Conservation (phyloP, 208 protist species). For the Naegleria gruberi region DNA sequence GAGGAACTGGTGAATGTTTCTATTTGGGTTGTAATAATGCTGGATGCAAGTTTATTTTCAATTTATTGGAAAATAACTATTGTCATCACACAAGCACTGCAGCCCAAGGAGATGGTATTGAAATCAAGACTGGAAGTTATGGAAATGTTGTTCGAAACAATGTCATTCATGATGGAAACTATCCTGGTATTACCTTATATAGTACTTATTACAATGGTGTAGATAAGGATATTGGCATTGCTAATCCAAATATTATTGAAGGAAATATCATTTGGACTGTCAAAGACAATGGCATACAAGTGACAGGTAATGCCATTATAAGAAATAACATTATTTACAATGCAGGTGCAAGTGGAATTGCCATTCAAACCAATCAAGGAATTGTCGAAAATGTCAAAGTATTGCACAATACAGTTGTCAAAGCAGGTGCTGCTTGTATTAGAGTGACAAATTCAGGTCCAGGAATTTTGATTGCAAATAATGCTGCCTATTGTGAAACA, state of each 20-base stretch:
- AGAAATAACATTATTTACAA: not conserved
- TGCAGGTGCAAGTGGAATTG: not conserved
- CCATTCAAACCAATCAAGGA: not conserved
- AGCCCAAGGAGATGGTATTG: not conserved
- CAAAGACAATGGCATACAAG: not conserved
- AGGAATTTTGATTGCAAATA: not conserved
- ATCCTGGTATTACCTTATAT: not conserved
- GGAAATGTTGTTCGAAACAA: not conserved
- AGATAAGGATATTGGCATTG: not conserved
- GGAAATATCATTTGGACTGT: not conserved
- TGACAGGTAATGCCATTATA: not conserved
- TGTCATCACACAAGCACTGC: not conserved
- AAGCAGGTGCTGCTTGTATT: not conserved
- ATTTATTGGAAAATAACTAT: not conserved
- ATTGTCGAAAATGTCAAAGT: not conserved
- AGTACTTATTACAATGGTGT: not conserved
- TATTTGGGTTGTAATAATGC: conserved; percentile 1
- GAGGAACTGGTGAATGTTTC: not conserved
- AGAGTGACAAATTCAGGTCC: not conserved
- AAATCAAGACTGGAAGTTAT: not conserved
- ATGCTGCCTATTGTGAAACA: not conserved
- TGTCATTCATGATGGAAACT: not conserved
- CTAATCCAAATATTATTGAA: not conserved
- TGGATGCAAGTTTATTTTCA: not conserved
- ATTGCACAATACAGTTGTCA: not conserved